Percentiles rank a stretch among this genome's conserved stretches.
Conservation (phyloP, 257 asterid genomes). For the Gentiana straminea region DNA sequence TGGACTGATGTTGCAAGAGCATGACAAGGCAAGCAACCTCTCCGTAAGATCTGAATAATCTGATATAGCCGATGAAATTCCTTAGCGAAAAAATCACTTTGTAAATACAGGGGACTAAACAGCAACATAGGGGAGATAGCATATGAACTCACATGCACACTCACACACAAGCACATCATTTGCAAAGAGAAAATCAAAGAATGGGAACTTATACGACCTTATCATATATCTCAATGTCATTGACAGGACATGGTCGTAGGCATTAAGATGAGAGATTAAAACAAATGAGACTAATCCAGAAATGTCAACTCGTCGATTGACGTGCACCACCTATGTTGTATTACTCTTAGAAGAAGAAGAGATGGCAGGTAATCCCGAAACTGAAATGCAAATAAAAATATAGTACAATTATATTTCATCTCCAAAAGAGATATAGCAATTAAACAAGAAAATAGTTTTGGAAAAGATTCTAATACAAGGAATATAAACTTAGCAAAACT, state of each 20-base stretch:
- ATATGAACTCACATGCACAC: neutral
- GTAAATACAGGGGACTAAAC: conserved; percentile 41
- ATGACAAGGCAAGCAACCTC: conserved; percentile 46
- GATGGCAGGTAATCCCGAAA: no score
- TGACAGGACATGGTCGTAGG: conserved; percentile 70
- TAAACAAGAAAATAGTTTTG: no score
- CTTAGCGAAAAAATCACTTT: conserved; percentile 80
- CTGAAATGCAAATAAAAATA: no score
- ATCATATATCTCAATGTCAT: conserved; percentile 90
- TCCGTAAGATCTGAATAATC: conserved; percentile 50
- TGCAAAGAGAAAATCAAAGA: conserved; percentile 2
- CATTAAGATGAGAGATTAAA: conserved; percentile 69
- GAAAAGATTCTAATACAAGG: no score
- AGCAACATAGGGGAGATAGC: no score
- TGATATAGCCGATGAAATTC: conserved; percentile 70
- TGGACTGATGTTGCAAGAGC: no score
- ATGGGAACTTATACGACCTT: conserved; percentile 34
- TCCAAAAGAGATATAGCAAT: no score
- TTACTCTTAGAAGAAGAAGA: no score
- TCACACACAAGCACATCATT: neutral
- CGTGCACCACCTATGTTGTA: no score
- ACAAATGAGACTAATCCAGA: conserved; percentile 82
- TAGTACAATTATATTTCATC: no score
- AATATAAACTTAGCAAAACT: no score
- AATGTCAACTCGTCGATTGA: conserved; percentile 85